Base-by-base conservation (phyloP, 176 grass and related monocot species). In the Phoenix roebelenii region DNA sequence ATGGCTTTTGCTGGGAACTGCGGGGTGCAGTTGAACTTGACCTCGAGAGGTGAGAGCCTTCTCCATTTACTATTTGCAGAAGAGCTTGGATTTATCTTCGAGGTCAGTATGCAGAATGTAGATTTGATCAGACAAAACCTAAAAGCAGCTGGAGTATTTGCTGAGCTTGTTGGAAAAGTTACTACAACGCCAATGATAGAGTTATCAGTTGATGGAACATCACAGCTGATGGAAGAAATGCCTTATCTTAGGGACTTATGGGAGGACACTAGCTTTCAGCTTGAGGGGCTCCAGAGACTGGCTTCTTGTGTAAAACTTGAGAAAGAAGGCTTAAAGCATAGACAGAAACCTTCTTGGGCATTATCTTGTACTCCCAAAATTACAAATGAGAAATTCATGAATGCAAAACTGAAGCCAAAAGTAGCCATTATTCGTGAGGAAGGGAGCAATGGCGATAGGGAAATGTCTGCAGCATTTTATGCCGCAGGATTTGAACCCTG, bases 1-100 rank as follows among this genome's bases (percentile, higher is more conserved):
- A 97, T 97, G 92, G 76, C 92, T 66, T 97, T 97, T 78, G 84
- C 86, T 59, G 87, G 92, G 51, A 97, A 97, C 49, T 88, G 75
- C 55, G 87, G 92, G 68, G 15, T 91, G 53, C 79, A 78, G 20
- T 72, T 97, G 52, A 73, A 85, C 59, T 75, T 91, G 61, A 73
- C 77, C 17, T 83, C 79, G 16, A 73, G 76, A 64, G 73, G 77
- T 61, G 58, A 65, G 12, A 73, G 69, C 67, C 54, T 78, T 74
- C 65, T 91, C 54, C 78, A 88, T 70, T 74, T 70, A 55, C 72
- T 97, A 18, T 97, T 97, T 70, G 83, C 80, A 1, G 87, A 97
- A 66, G 92, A 97, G 61, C 85, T 91, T 68, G 92, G 92, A 25
- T 73, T 97, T 57, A 12, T 91, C 54, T 54, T 91, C 63, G 92